phyloP scores from a whole-genome alignment of 441 rosid genomes.

The Erodium trifolium region DNA sequence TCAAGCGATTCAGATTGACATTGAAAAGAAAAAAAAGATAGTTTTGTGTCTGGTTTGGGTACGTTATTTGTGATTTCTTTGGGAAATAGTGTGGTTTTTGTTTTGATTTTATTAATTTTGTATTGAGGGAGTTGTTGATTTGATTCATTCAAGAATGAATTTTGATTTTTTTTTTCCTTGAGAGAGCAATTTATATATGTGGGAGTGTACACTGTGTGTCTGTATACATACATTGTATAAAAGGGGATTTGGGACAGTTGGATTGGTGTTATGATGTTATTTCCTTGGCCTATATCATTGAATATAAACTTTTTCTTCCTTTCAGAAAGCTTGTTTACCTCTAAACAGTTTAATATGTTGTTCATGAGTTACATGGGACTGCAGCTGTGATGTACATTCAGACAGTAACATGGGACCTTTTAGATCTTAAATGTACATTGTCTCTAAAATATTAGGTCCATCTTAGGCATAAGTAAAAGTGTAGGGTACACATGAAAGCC shows the following conservation, averaged over 20 bases:
- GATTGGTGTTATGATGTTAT: background rate
- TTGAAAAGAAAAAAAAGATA: constrained; percentile 10
- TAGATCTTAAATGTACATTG: too few species aligned
- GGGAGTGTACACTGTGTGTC: constrained; percentile 30
- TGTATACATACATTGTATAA: constrained; percentile 2
- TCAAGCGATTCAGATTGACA: constrained; percentile 6
- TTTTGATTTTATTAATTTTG: constrained; percentile 15
- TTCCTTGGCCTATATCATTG: background rate
- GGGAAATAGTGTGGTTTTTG: constrained; percentile 13
- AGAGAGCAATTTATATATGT: constrained; percentile 11
- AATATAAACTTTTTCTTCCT: too few species aligned
- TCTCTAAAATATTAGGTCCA: too few species aligned
- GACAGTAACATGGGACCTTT: too few species aligned
- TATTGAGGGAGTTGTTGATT: constrained; percentile 9
- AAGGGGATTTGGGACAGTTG: constrained; percentile 9
- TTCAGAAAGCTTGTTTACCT: too few species aligned
- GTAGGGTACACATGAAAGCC: too few species aligned
- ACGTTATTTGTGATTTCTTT: constrained; percentile 19
- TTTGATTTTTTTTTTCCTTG: background rate
- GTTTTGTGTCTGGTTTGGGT: constrained; percentile 15
- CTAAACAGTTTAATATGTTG: too few species aligned
- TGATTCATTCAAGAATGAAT: constrained; percentile 42
- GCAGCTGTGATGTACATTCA: too few species aligned
- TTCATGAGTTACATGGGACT: too few species aligned
- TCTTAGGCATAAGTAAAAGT: too few species aligned